A percentile compares a stretch with the other conserved stretches of the same genome.
Evolutionary conservation across 768 basidiomycete species (phyloP).

Genomic region (Amanita jacksonii): DNA sequence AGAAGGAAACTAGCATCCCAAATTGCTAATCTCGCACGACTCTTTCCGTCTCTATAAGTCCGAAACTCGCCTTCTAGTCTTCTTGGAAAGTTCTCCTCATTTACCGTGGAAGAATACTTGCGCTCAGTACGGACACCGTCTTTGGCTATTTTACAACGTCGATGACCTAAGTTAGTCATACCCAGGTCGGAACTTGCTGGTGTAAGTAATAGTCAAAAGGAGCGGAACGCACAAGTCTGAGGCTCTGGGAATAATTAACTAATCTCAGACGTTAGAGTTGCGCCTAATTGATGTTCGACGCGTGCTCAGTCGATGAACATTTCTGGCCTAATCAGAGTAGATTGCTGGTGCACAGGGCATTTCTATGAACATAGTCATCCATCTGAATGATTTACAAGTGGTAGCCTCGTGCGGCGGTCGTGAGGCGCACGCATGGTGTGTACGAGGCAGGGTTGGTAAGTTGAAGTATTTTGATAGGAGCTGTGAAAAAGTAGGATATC

Average conservation of each 20-base stretch:
- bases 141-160: neutral
- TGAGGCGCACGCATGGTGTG: neutral
- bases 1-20: slow-evolving; percentile 5
- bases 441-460: neutral
- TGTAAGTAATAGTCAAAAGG: neutral
- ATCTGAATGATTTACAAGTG: too few relatives aligned
- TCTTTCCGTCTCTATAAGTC: neutral
- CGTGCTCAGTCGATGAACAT: neutral
- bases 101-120: slow-evolving; percentile 4
- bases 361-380: too few relatives aligned
- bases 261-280: too few relatives aligned
- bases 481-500: neutral
- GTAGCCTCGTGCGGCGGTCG: too few relatives aligned
- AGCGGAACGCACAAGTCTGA: slow-evolving; percentile 1
- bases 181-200: neutral
- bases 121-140: slow-evolving; percentile 5
- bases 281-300: too few relatives aligned
- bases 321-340: too few relatives aligned
- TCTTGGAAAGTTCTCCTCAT: slow-evolving; percentile 4
- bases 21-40: slow-evolving; percentile 2
- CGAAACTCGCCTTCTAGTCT: neutral
- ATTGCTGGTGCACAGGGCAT: too few relatives aligned
- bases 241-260: too few relatives aligned
- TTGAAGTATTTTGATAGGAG: neutral
- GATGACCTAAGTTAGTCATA: neutral